Evolutionary conservation across 768 basidiomycete genomes (phyloP), one percentile per base, ranked within the genome.

Genomic region (Xerocomellus chrysenteron): DNA sequence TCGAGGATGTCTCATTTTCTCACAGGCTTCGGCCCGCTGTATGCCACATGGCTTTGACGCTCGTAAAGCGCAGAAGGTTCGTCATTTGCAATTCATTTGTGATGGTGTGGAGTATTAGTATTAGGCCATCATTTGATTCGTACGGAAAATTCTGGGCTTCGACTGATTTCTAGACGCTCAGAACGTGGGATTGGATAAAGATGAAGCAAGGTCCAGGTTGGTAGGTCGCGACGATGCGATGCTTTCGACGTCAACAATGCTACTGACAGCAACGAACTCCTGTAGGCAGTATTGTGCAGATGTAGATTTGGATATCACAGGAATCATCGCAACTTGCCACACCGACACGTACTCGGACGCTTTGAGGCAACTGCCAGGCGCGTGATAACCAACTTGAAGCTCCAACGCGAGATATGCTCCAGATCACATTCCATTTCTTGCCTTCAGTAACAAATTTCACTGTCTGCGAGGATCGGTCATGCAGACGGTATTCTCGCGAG

Each of bases 1-100:
- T 44, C 61, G 49, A 51, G 53, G 45, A 43, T 13, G 26, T 13
- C 47, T 39, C 52, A 11, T 48, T 24, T 58, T 50, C 24, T 42
- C 60, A 62, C 48, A 28, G 16, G 6, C 28, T 17, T 19, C 39
- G 10, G 21, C 39, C 50, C 36, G 36, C 50, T n/a, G 17, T 7
- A 42, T 47, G 48, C 30, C 50, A 52, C 40, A 43, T 43, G 48
- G 24, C 17, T 49, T 42, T 42, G 48, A 48, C 11, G 33, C 47
- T 17, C 16, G 21, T 44, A n/a, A 11, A 28, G 48, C 8, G 7
- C 17, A 26, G 21, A 13, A 44, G 11, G 12, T 45, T 26, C 26
- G 26, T 47, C 32, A 35, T 35, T 16, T 17, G 13, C 36, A 50
- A 50, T 48, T 17, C 8, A 49, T 26, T n/a, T 14, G n/a, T 17